A percentile compares a stretch with the other conserved stretches of the same genome.
Conservation (phyloP, 2,329 filamentous ascomycete genomes). For the Aspergillus sp. region DNA sequence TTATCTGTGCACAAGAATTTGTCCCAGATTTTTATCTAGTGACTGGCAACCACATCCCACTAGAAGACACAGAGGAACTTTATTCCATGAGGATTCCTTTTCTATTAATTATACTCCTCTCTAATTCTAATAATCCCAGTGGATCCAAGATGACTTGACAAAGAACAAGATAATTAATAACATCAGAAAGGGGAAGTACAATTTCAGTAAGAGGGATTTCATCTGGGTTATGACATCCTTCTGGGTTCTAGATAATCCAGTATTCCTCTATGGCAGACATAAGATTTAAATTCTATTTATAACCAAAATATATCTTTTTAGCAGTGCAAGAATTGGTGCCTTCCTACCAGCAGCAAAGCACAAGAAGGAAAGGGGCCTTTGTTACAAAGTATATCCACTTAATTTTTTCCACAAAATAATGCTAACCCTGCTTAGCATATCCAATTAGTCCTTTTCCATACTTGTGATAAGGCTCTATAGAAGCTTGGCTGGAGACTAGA, state of each 20-base stretch:
- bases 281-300: neutral
- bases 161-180: neutral
- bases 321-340: neutral
- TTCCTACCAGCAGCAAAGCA: conserved; percentile 1
- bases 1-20: neutral
- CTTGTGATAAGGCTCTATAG: neutral
- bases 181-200: neutral
- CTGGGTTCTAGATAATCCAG: neutral
- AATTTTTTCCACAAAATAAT: neutral
- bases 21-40: neutral
- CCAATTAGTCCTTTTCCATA: neutral
- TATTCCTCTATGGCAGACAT: neutral
- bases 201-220: neutral
- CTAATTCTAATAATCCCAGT: neutral
- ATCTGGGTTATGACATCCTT: neutral
- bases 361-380: conserved; percentile 1
- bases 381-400: conserved; percentile 1
- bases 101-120: neutral
- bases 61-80: neutral
- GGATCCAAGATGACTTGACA: neutral
- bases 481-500: neutral
- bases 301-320: neutral
- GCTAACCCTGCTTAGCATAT: neutral
- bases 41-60: neutral
- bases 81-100: neutral